Base-by-base conservation (phyloP, 495 filamentous ascomycete species). In the Penicillium pulvis region DNA sequence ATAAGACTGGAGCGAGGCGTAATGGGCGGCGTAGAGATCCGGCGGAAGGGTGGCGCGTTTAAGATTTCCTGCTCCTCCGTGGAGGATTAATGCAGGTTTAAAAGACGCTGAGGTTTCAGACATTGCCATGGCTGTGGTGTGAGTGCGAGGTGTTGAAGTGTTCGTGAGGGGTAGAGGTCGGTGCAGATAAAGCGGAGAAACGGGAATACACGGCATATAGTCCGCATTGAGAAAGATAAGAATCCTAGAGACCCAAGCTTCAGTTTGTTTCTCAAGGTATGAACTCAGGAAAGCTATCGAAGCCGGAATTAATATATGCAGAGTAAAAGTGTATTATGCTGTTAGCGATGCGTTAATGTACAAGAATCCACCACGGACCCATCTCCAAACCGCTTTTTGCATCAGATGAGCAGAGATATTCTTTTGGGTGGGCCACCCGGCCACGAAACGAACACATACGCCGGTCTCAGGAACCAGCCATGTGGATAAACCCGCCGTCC, bases 11-110 rank as follows among this genome's bases (percentile, higher is more conserved):
- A 94, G 85, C 14, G 88, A 82, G 54, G 72, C 56, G 51, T 84
- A 81, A 71, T 88, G 90, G 35, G 76, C 59, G 19, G 69, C 57
- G 74, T 90, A 92, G 51, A 81, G 75, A 26, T 79, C 69, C 8
- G 83, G 81, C 1, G 87, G 80, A 24, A 96, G 79, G 63, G 82
- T 89, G n/a, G 77, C 65, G 9, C 83, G 88, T 11, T 82, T 83
- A 69, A 96, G 87, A 65, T 88, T 88, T 28, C 92, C 92, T 2
- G 92, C 92, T 56, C 92, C 92, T 70, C 92, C 93, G 68, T 96
- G 92, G 70, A 97, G 83, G 71, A 93, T 92, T 33, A 93, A 73
- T 7, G 89, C 82, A 3, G 90, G 89, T 58, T 81, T 82, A 58
- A 79, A 74, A 9, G 55, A 59, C 5, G 67, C 55, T 20, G 50